Evolutionary conservation across 2,329 filamentous ascomycete genomes (phyloP).

Genomic region (Basipetospora sp.): DNA sequence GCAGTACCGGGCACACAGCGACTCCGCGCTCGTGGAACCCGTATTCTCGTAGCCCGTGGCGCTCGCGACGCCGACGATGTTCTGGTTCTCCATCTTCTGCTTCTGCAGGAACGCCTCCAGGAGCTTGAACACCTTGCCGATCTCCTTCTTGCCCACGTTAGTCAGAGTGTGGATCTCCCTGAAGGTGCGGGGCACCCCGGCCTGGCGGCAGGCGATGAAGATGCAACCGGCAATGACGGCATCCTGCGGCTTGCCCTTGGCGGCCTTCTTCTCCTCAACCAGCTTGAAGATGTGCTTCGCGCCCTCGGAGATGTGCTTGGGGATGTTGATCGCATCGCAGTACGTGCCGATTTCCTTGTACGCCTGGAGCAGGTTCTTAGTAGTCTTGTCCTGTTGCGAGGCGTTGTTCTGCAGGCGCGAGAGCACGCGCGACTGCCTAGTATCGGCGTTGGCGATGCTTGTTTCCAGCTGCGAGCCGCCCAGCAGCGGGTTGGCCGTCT

Average conservation of each 20-base stretch:
- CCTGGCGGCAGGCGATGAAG: constrained; percentile 91
- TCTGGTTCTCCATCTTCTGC: constrained; percentile 46
- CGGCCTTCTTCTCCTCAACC: constrained; percentile 78
- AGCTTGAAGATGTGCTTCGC: constrained; percentile 94
- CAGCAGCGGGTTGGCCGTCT: constrained; percentile 75
- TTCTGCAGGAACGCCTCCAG: constrained; percentile 77
- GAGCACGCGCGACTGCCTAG: constrained; percentile 56
- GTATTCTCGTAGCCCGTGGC: constrained; percentile 60
- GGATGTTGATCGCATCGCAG: constrained; percentile 72
- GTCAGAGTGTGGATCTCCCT: constrained; percentile 88
- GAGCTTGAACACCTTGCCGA: constrained; percentile 86
- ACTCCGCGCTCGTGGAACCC: constrained; percentile 62
- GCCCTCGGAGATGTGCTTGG: constrained; percentile 67
- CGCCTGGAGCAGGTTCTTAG: constrained; percentile 67
- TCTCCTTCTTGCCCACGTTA: constrained; percentile 91
- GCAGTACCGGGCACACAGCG: constrained; percentile 82
- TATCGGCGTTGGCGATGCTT: constrained; percentile 70
- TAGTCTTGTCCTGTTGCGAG: constrained; percentile 64
- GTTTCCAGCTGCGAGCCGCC: constrained; percentile 84
- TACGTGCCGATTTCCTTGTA: constrained; percentile 79
- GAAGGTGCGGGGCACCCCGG: constrained; percentile 75
- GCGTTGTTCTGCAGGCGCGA: constrained; percentile 78
- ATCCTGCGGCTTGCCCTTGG: constrained; percentile 91
- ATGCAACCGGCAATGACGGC: constrained; percentile 91
- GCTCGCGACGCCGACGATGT: constrained; percentile 30